Base-by-base conservation (phyloP, 2,329 filamentous ascomycete species). In the Cercospora nicotianae region DNA sequence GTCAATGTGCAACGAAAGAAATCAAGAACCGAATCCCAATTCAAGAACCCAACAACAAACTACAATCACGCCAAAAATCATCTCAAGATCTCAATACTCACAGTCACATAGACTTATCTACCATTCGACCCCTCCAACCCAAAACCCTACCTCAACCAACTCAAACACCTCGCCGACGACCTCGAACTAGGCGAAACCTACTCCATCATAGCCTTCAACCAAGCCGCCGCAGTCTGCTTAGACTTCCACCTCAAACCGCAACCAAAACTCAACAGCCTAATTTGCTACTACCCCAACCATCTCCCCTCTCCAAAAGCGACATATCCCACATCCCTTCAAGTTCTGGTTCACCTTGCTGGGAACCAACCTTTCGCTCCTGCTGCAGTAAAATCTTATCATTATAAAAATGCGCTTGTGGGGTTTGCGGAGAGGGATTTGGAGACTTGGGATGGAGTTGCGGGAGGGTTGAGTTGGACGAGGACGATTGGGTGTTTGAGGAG, bases 351-450 rank as follows among this genome's bases (percentile, higher is more conserved):
- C 65, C 73, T 83, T 7, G 79, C 81, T 1, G 78, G 76, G 1
- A 71, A 75, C 6, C 81, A 80, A 45, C 61, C 45, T 12, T 77
- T 78, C 60, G 72, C 78, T 66, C 80, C 79, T 33, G 76, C 77
- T 1, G 28, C 30, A 6, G 82, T 80, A 74, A 77, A 76, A 60
- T 70, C 76, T 16, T 82, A 82, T 64, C 77, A 75, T 30, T 84
- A 84, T 66, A 73, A 76, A 1, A 73, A 75, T 18, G 78, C 77
- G 12, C 67, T 73, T 33, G 72, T 74, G 0, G 81, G 82, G 0
- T 83, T 84, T 65, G 81, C 82, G 16, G 82, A 84, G 68, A 75
- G 75, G 12, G 78, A 77, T 28, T 72, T 79, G 9, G 75, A 76
- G 16, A 73, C 79, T 10, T 83, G 78, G 67, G 77, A 80, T 42